Evolutionary conservation across 2,329 filamentous ascomycete genomes (phyloP), one percentile per base, ranked within the genome.

Genomic region (Bertia moriformis): DNA sequence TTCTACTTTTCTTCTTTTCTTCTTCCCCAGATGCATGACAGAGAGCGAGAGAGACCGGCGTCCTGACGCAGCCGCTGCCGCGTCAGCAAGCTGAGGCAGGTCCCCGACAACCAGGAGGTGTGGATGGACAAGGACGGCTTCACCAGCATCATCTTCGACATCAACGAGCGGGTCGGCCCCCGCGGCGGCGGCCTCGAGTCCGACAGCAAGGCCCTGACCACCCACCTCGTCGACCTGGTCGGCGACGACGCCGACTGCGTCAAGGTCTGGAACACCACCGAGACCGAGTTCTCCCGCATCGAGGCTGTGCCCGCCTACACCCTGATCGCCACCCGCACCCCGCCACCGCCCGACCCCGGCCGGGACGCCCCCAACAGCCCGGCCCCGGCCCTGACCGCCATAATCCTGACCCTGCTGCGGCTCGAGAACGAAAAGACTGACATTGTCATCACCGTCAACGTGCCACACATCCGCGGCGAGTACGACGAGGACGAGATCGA

Each of bases 31-130:
- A n/a, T n/a, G n/a, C n/a, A n/a, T n/a, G n/a, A n/a, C n/a, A n/a
- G n/a, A n/a, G n/a, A n/a, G n/a, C n/a, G n/a, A n/a, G n/a, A n/a
- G n/a, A n/a, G n/a, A n/a, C n/a, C n/a, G n/a, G n/a, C n/a, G n/a
- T n/a, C n/a, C 22, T 27, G 22, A 38, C 17, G 38, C 20, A 30
- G 13, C 30, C 20, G 19, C n/a, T n/a, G n/a, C n/a, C 24, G 15
- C 18, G 19, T 39, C 44, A 85, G 81, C 61, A 70, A 71, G 40
- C 69, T 87, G 48, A 77, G 83, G 45, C 72, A 86, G 60, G 76
- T 88, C 4, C 83, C 83, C 38, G 80, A 89, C 55, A 83, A 93
- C 58, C 88, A 96, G 63, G 89, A 95, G 66, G 82, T 95, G 48
- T 94, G 78, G 63, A 79, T 95, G 51, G 86, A 93, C 55, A 70